Evolutionary conservation across 2,329 filamentous ascomycete species (phyloP), one percentile per base, ranked within the genome.

Genomic region (Penicillium psychrosexuale): DNA sequence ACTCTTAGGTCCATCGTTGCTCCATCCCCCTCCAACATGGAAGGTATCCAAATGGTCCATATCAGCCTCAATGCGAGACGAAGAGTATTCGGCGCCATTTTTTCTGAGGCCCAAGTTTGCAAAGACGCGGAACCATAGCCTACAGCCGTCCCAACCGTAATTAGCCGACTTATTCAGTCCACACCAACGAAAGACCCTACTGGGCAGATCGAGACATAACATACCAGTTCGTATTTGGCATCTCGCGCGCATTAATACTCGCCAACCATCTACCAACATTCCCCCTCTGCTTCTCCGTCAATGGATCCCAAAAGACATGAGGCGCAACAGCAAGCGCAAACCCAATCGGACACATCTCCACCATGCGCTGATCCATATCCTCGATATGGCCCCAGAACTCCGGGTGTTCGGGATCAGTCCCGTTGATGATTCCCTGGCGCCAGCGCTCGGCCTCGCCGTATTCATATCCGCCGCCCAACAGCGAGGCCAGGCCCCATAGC

Each of bases 81-180:
- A 83, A 0, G 86, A 89, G 74, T 86, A 90, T 45, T 82, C 81
- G 0, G 85, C 88, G 1, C 87, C 86, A 62, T 91, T 90, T 62
- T 86, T 88, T 68, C 88, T 87, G 33, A 92, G 72, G 0, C 89
- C 89, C 0, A 93, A 79, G 63, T 93, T 93, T 37, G 89, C 89
- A 67, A 93, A 93, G 5, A 93, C 88, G 37, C 89, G 84, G 69
- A 93, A 93, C 89, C 89, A 93, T 4, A 92, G 79, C 87, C 87
- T 71, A 28, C 8, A 52, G 86, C 60, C 80, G 81, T 11, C 17
- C 19, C 33, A 15, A 7, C 9, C 5, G 47, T 7, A 33, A 31
- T 52, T 28, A 52, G 34, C 27, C 11, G 3, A 17, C 9, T 15
- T 1, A 5, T 46, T 30, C n/a, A 24, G n/a, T 11, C 11, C 36